These are phyloP conservation scores for Suillus alpinus DNA, from an alignment of 768 basidiomycete genomes.

Conservation along the genomic window DNA sequence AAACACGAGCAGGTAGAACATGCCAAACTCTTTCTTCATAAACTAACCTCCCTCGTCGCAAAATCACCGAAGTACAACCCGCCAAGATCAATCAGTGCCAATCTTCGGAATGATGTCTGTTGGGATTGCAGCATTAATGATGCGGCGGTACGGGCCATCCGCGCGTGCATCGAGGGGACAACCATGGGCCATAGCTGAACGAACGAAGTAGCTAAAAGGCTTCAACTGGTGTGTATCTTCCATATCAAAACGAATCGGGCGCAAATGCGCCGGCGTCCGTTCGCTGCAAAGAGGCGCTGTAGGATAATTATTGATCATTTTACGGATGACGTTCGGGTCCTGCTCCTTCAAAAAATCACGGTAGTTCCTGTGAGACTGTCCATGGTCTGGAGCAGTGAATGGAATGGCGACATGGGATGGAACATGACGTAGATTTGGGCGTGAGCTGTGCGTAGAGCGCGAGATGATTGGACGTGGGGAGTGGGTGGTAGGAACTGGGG, in stretches of 20 bases:
- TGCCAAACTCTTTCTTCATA: neutral
- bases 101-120: constrained; percentile 2
- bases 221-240: neutral
- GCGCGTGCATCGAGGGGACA: constrained; percentile 12
- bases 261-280: constrained; percentile 4
- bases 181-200: constrained; percentile 3
- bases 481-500: neutral
- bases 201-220: neutral
- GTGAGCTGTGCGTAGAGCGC: constrained; percentile 1
- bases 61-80: neutral
- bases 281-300: constrained; percentile 1
- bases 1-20: neutral
- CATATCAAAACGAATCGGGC: constrained; percentile 12
- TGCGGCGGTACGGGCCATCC: constrained; percentile 5
- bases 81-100: neutral
- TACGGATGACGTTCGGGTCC: neutral
- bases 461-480: neutral
- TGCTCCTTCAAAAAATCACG: neutral
- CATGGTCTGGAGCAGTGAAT: neutral
- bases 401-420: neutral
- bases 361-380: neutral
- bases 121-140: neutral
- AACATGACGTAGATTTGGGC: neutral
- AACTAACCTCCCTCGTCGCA: neutral
- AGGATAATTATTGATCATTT: constrained; percentile 3